phyloP scores from a whole-genome alignment of 23 red algal species.

The Gracilariopsis chorda region DNA sequence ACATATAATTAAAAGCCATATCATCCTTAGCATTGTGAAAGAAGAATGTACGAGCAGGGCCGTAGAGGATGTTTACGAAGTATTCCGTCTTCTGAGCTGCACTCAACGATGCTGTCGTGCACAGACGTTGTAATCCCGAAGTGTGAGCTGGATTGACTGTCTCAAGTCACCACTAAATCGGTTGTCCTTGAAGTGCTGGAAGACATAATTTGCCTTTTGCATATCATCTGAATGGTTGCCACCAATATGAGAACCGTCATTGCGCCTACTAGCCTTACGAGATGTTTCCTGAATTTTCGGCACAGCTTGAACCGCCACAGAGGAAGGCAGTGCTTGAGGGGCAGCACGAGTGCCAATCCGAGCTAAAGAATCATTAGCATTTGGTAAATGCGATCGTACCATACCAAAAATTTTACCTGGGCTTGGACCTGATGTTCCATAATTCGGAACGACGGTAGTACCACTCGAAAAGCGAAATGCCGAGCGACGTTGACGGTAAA shows the following conservation, averaged over 20 bases:
- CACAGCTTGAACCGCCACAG: neutral
- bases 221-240: neutral
- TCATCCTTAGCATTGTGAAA: neutral
- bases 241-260: neutral
- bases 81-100: constrained; percentile 33
- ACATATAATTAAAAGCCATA: neutral
- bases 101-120: constrained; percentile 7
- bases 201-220: constrained; percentile 37
- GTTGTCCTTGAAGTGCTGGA: constrained; percentile 36
- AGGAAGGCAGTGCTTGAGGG: neutral
- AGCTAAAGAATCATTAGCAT: too few species aligned
- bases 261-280: neutral
- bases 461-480: neutral
- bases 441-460: too few species aligned
- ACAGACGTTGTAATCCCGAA: constrained; percentile 9
- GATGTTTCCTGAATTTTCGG: neutral
- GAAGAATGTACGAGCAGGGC: neutral
- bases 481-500: neutral
- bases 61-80: constrained; percentile 16
- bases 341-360: too few species aligned
- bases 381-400: too few species aligned
- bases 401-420: neutral
- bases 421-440: neutral
- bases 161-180: neutral
- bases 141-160: constrained; percentile 24